phyloP scores from a whole-genome alignment of 306 rosid species.

The Mimosa bimucronata region DNA sequence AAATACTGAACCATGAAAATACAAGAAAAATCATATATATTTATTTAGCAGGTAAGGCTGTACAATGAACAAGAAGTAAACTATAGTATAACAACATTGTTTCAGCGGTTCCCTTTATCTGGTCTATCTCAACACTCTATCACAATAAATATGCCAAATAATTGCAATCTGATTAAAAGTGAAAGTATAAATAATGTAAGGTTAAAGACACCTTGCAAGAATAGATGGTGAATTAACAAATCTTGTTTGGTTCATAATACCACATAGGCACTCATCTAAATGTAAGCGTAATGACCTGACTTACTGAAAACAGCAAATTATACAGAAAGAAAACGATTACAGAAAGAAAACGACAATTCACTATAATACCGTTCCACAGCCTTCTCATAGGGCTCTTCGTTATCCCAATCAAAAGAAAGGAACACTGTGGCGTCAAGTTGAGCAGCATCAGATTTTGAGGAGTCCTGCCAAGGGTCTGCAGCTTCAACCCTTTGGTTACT shows the following conservation, averaged over 20 bases:
- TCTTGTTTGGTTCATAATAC: conserved; percentile 26
- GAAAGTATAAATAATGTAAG: conserved; percentile 26
- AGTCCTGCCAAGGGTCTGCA: conserved; percentile 63
- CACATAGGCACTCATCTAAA: conserved; percentile 31
- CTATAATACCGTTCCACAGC: conserved; percentile 80
- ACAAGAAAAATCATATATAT: neutral
- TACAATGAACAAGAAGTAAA: neutral
- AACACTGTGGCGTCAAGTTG: conserved; percentile 77
- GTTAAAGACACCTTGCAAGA: conserved; percentile 17
- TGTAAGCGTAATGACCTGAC: conserved; percentile 34
- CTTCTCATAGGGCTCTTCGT: conserved; percentile 89
- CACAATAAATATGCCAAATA: conserved; percentile 10
- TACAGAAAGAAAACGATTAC: conserved; percentile 18
- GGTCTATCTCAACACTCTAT: conserved; percentile 14
- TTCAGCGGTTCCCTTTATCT: conserved; percentile 23
- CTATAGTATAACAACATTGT: neutral
- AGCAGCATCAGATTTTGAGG: conserved; percentile 70
- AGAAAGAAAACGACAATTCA: conserved; percentile 35
- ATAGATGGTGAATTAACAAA: conserved; percentile 19
- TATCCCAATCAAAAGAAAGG: conserved; percentile 96
- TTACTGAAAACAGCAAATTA: conserved; percentile 3
- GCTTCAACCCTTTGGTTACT: conserved; percentile 58
- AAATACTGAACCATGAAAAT: conserved; percentile 25
- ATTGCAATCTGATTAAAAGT: conserved; percentile 18
- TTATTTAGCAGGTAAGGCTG: neutral